Evolutionary conservation across 208 protist species (phyloP).

Genomic region (Trypanosoma scelopori): DNA sequence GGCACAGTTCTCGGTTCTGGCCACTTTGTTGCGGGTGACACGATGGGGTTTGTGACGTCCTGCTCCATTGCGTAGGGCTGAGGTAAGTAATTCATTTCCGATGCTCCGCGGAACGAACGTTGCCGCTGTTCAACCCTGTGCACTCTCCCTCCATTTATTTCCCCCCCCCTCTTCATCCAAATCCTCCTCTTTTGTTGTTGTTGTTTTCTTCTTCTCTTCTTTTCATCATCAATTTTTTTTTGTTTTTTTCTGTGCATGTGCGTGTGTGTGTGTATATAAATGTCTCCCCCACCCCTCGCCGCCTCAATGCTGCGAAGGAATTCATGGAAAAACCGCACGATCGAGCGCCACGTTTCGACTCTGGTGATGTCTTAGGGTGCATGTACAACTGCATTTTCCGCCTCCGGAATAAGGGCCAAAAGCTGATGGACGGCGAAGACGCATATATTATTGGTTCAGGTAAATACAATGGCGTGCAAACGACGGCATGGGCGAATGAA

Average conservation of each 20-base stretch:
- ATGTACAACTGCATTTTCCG: constrained; percentile 38
- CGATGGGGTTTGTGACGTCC: constrained; percentile 31
- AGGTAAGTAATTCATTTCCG: not conserved
- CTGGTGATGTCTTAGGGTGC: constrained; percentile 35
- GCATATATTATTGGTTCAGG: constrained; percentile 41
- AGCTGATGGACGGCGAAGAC: constrained; percentile 19
- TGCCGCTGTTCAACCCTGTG: not conserved
- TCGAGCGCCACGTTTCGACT: constrained; percentile 34
- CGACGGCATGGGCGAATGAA: constrained; percentile 32
- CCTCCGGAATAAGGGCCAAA: constrained; percentile 19
- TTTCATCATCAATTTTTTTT: too few relatives aligned
- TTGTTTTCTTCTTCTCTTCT: constrained; percentile 23
- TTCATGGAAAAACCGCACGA: not conserved
- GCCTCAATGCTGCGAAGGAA: not conserved
- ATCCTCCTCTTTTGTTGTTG: constrained; percentile 7
- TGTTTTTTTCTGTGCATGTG: too few relatives aligned
- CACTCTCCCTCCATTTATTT: not conserved
- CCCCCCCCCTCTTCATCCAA: not conserved
- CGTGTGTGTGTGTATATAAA: too few relatives aligned
- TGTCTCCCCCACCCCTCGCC: not conserved
- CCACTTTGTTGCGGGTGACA: constrained; percentile 34
- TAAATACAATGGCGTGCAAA: constrained; percentile 34
- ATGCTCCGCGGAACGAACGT: not conserved
- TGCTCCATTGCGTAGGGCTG: constrained; percentile 8
- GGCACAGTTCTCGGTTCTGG: constrained; percentile 17